Evolutionary conservation across 2,329 filamentous ascomycete species (phyloP).

Genomic region (Chaetomiaceae sp.): DNA sequence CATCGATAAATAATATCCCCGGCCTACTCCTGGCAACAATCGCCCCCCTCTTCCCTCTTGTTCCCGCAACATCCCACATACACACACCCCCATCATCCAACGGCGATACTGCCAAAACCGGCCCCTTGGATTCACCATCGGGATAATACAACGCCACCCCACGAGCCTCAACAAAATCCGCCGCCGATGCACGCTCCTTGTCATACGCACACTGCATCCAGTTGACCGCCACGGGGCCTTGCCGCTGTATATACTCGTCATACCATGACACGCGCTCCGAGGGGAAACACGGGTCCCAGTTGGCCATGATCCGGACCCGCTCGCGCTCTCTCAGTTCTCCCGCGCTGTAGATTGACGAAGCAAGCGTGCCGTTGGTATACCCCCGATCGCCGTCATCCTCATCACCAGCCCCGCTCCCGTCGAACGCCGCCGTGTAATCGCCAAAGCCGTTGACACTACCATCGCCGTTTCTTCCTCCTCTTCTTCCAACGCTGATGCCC

Average conservation of each 20-base stretch:
- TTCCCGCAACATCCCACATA: conserved; percentile 71
- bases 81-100: conserved; percentile 85
- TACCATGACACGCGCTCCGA: conserved; percentile 77
- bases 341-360: not conserved
- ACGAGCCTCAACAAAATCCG: conserved; percentile 59
- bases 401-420: not conserved
- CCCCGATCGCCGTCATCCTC: not conserved
- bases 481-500: no score
- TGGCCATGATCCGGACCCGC: conserved; percentile 59
- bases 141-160: conserved; percentile 66
- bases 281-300: conserved; percentile 78
- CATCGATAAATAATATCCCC: conserved; percentile 61
- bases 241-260: conserved; percentile 78
- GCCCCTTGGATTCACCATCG: conserved; percentile 42
- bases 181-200: conserved; percentile 31
- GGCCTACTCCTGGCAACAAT: conserved; percentile 62
- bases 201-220: conserved; percentile 68
- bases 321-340: conserved; percentile 34
- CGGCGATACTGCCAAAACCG: conserved; percentile 63
- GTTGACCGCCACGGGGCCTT: conserved; percentile 66
- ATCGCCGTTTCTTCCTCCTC: not conserved
- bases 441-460: not conserved
- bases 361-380: not conserved
- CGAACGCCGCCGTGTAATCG: no score
- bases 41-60: conserved; percentile 51